These are phyloP conservation scores for Yamadazyma mexicana DNA, from an alignment of 1,139 yeast genomes.

Conservation along the genomic window DNA sequence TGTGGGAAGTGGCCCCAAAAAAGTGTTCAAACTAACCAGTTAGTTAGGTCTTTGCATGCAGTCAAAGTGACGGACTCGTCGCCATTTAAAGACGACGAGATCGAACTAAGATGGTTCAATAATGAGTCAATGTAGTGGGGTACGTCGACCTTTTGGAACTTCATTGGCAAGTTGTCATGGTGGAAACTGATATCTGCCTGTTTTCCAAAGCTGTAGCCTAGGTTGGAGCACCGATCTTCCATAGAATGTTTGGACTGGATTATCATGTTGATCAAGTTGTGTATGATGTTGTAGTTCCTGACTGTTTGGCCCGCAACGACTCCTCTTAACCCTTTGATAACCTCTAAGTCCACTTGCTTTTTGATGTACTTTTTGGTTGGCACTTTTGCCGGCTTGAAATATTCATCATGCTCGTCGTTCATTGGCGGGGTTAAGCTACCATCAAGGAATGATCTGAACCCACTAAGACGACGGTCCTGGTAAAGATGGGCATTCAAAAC, in stretches of 20 bases:
- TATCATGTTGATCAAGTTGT: neutral
- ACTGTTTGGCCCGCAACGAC: neutral
- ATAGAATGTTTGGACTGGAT: neutral
- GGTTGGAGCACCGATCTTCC: neutral
- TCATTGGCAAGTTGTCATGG: neutral
- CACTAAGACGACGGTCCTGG: slow-evolving; percentile 11
- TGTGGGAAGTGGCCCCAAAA: too few species aligned
- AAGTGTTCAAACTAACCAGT: slow-evolving; percentile 15
- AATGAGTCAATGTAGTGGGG: slow-evolving; percentile 12
- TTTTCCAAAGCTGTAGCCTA: neutral
- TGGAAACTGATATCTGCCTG: slow-evolving; percentile 5
- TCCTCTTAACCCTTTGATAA: slow-evolving; percentile 12
- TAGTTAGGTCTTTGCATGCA: slow-evolving; percentile 17
- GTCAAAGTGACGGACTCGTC: slow-evolving; percentile 11
- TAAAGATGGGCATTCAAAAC: slow-evolving; percentile 15
- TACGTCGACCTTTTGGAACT: slow-evolving; percentile 1
- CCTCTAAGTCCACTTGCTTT: slow-evolving; percentile 16
- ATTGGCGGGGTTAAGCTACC: slow-evolving; percentile 18
- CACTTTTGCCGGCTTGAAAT: slow-evolving; percentile 1
- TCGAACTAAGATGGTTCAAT: slow-evolving; percentile 6
- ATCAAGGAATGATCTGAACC: slow-evolving; percentile 10
- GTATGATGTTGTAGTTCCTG: neutral
- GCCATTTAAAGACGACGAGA: slow-evolving; percentile 5
- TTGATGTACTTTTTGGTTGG: slow-evolving; percentile 9
- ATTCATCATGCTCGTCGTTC: slow-evolving; percentile 7